These are phyloP conservation scores for Saccharomycodes ludwigii DNA, from an alignment of 805 yeast species.

Conservation along the genomic window DNA sequence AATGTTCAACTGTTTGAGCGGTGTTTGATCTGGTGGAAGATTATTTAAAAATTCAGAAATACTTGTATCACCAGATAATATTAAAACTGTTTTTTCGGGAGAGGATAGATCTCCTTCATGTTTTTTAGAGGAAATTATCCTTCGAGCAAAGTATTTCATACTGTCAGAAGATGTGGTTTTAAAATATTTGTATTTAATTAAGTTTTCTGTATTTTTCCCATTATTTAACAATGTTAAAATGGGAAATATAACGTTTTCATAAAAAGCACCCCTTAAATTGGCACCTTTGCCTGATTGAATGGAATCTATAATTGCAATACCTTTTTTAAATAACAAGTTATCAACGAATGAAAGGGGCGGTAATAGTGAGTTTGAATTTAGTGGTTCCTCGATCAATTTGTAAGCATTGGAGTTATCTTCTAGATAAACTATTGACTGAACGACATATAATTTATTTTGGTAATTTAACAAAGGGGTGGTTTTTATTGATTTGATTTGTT, in stretches of 20 bases:
- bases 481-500: too few species aligned
- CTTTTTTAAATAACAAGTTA: conserved; percentile 7
- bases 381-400: too few species aligned
- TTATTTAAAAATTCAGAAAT: conserved; percentile 62
- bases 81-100: conserved; percentile 31
- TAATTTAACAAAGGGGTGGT: too few species aligned
- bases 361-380: too few species aligned
- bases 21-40: conserved; percentile 11
- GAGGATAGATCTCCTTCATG: conserved; percentile 4
- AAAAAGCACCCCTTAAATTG: conserved; percentile 25
- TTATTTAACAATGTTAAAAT: conserved; percentile 26
- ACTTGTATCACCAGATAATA: conserved; percentile 83
- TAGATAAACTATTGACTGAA: too few species aligned
- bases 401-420: too few species aligned
- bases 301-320: conserved; percentile 25
- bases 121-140: conserved; percentile 11
- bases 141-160: conserved; percentile 28
- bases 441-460: too few species aligned
- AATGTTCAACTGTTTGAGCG: conserved; percentile 10
- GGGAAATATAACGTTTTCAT: conserved; percentile 33
- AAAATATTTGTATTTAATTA: conserved; percentile 30
- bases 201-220: background rate
- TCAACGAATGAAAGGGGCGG: too few species aligned
- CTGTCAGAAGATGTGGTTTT: conserved; percentile 29
- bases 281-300: conserved; percentile 27